Evolutionary conservation across 306 rosid genomes (phyloP).

Genomic region (Citrullus colocynthis): DNA sequence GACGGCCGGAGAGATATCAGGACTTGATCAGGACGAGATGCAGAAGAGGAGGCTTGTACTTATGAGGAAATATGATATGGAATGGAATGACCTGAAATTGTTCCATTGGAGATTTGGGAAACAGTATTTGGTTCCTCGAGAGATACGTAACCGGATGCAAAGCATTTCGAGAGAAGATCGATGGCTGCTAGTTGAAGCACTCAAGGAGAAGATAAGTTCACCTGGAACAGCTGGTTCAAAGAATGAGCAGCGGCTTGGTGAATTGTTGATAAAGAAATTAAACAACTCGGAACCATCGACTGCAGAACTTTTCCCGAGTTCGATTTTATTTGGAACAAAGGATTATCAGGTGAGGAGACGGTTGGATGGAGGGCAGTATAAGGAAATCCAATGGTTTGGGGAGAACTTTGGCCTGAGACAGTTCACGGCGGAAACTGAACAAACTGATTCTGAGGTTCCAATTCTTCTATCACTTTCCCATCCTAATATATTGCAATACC

Average conservation of each 20-base stretch:
- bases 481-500: constrained; percentile 57
- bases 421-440: constrained; percentile 39
- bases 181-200: constrained; percentile 57
- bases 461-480: constrained; percentile 55
- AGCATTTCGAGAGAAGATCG: constrained; percentile 64
- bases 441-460: constrained; percentile 32
- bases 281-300: constrained; percentile 20
- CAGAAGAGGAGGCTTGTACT: constrained; percentile 48
- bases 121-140: constrained; percentile 71
- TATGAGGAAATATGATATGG: constrained; percentile 46
- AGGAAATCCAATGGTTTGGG: constrained; percentile 92
- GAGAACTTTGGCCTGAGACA: constrained; percentile 58
- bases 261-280: constrained; percentile 38
- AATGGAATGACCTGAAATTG: constrained; percentile 72
- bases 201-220: constrained; percentile 34
- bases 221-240: constrained; percentile 13
- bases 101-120: constrained; percentile 87
- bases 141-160: constrained; percentile 41
- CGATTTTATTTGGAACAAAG: constrained; percentile 35
- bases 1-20: constrained; percentile 54
- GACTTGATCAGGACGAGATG: constrained; percentile 59
- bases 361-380: constrained; percentile 51
- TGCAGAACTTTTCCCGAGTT: constrained; percentile 34
- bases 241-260: constrained; percentile 39
- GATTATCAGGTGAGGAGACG: constrained; percentile 59